Evolutionary conservation across 2,329 filamentous ascomycete species (phyloP).

Genomic region (Talaromyces albobiverticillius): DNA sequence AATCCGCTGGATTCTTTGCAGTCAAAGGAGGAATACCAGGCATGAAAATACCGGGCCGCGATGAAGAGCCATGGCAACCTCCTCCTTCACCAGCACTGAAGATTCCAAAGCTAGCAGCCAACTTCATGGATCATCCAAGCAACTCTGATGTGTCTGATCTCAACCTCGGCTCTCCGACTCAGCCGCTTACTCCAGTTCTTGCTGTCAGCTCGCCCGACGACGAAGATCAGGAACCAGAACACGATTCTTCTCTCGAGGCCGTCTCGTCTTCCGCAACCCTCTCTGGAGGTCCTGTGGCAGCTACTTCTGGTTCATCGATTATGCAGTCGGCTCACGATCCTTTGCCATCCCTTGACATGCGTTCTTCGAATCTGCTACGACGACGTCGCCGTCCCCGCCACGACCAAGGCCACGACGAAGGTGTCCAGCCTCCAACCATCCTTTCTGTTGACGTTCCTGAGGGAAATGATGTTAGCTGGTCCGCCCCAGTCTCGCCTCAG

Average conservation of each 20-base stretch:
- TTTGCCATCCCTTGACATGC: background rate
- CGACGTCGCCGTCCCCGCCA: background rate
- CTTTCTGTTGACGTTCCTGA: slow-evolving; percentile 5
- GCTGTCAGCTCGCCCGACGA: background rate
- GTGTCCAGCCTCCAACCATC: background rate
- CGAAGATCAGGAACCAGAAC: background rate
- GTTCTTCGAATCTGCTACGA: background rate
- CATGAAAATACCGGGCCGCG: background rate
- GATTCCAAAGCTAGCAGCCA: background rate
- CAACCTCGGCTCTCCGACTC: slow-evolving; percentile 5
- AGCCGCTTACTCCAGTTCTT: background rate
- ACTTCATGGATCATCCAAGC: background rate
- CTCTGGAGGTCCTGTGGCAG: background rate
- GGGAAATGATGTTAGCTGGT: slow-evolving; percentile 5
- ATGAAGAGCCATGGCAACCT: background rate
- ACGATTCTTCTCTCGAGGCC: background rate
- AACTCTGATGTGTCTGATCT: slow-evolving; percentile 13
- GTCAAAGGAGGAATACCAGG: background rate
- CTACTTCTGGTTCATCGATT: background rate
- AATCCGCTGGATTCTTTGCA: background rate
- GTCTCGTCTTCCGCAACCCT: background rate
- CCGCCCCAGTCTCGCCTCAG: background rate
- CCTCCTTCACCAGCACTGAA: slow-evolving; percentile 2
- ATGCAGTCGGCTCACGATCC: background rate
- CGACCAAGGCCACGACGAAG: background rate